Conservation (phyloP, 345 rosid genomes). For the Heritiera fomes region DNA sequence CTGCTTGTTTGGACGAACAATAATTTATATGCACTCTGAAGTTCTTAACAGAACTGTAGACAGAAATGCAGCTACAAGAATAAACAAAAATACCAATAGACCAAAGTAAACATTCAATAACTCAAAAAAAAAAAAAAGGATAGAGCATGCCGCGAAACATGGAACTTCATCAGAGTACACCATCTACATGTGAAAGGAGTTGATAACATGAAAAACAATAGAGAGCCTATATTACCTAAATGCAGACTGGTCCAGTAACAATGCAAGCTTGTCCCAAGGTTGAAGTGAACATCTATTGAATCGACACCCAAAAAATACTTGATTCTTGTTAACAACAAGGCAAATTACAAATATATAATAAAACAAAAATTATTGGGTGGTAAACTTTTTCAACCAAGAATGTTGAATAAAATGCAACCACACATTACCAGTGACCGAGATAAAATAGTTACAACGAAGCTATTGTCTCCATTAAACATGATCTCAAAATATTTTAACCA, state of each 20-base stretch:
- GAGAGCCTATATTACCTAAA: not conserved
- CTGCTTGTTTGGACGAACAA: not conserved
- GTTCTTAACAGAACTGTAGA: not conserved
- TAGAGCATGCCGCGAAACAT: not conserved
- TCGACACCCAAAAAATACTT: not conserved
- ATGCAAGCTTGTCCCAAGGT: not conserved
- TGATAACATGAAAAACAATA: not conserved
- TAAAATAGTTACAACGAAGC: not conserved
- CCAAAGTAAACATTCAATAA: not conserved
- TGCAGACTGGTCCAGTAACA: too few relatives aligned
- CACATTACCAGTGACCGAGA: too few relatives aligned
- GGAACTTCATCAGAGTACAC: not conserved
- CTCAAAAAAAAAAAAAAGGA: not conserved
- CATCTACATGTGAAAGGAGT: not conserved
- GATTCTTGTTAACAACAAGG: not conserved
- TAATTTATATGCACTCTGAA: not conserved
- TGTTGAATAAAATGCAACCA: not conserved
- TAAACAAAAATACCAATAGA: not conserved
- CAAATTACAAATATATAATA: not conserved
- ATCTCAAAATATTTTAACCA: not conserved
- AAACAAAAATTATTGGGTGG: not conserved
- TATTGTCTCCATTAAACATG: not conserved
- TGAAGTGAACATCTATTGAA: not conserved
- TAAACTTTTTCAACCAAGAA: not conserved
- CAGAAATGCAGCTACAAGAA: not conserved